These are phyloP conservation scores for Gaertneriomyces semiglobifer DNA, from an alignment of 192 early-diverging fungal genomes.

Conservation along the genomic window DNA sequence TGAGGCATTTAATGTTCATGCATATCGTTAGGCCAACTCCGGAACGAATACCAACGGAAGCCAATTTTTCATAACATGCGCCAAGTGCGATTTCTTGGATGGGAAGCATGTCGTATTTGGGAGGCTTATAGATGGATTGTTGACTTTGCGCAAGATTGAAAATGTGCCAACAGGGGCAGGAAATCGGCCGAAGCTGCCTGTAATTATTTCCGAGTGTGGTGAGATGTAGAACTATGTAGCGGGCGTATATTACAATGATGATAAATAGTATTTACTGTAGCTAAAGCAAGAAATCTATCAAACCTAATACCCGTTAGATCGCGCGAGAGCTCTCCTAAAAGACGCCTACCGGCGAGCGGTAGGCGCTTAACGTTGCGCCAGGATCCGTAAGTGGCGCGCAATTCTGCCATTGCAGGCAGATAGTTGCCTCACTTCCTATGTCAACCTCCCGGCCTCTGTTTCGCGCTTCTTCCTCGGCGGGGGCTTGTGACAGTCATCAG, in stretches of 20 bases:
- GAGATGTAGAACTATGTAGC: constrained; percentile 50
- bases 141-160: constrained; percentile 90
- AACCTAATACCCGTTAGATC: too few relatives aligned
- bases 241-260: too few relatives aligned
- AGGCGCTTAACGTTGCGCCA: too few relatives aligned
- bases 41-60: constrained; percentile 83
- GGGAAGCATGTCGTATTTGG: constrained; percentile 90
- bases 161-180: constrained; percentile 85
- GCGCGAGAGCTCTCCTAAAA: too few relatives aligned
- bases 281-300: too few relatives aligned
- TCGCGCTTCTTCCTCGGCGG: constrained; percentile 9
- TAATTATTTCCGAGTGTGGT: constrained; percentile 77
- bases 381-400: too few relatives aligned
- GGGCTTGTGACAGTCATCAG: neutral
- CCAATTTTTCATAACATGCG: constrained; percentile 89
- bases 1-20: neutral
- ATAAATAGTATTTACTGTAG: too few relatives aligned
- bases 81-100: constrained; percentile 81
- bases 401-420: too few relatives aligned
- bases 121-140: constrained; percentile 75
- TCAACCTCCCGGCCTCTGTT: neutral
- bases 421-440: too few relatives aligned
- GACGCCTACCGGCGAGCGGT: too few relatives aligned
- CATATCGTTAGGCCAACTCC: constrained; percentile 62
- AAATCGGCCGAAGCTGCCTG: constrained; percentile 79